phyloP scores from a whole-genome alignment of 148 eudicot species.

The Rhododendron molle region DNA sequence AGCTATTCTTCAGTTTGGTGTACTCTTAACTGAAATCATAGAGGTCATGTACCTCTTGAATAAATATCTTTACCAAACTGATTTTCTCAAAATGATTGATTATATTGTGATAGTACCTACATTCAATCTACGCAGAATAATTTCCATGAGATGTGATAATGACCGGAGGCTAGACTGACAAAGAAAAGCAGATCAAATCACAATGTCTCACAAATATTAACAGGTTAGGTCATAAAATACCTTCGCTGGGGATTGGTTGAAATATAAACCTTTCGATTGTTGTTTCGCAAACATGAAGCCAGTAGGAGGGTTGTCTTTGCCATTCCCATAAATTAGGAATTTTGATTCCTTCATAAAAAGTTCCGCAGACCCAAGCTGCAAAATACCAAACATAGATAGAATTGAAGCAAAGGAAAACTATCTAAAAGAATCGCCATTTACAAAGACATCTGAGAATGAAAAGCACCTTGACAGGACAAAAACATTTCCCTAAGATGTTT shows the following conservation, averaged over 20 bases:
- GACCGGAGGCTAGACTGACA: not conserved
- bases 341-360: constrained; percentile 79
- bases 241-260: constrained; percentile 90
- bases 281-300: constrained; percentile 89
- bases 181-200: not conserved
- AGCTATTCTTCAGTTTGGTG: not conserved
- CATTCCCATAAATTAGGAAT: constrained; percentile 76
- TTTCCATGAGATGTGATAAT: not conserved
- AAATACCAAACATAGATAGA: not conserved
- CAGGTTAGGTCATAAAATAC: constrained; percentile 27
- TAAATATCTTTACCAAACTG: not conserved
- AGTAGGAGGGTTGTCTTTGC: constrained; percentile 79
- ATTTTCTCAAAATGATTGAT: not conserved
- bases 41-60: not conserved
- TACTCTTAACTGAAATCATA: not conserved
- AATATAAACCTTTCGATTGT: constrained; percentile 78
- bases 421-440: not conserved
- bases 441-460: not conserved
- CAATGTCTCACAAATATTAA: not conserved
- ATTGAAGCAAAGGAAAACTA: not conserved
- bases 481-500: not conserved
- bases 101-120: not conserved
- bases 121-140: not conserved
- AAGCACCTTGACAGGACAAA: not conserved
- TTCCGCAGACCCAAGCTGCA: constrained; percentile 95